Evolutionary conservation across 495 filamentous ascomycete genomes (phyloP).

Genomic region (Xylaria curta): DNA sequence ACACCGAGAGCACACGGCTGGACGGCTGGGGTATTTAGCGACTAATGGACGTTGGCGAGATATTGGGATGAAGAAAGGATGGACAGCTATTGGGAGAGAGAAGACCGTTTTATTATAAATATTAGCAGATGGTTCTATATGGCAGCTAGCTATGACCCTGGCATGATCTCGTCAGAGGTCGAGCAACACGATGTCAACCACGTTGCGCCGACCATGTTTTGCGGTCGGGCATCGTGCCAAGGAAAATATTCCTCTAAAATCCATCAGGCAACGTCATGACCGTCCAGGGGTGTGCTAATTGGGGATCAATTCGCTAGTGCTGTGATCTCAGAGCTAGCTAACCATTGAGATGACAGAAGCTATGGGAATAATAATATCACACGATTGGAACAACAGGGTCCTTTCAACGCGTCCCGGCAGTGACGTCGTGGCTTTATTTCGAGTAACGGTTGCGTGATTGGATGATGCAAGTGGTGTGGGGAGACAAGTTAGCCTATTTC

Average conservation of each 20-base stretch:
- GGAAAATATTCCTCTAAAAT: not conserved
- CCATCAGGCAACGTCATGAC: constrained; percentile 23
- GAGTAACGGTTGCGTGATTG: not conserved
- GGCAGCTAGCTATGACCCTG: not conserved
- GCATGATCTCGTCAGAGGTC: constrained; percentile 13
- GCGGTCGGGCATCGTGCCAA: constrained; percentile 2
- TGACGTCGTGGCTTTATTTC: constrained; percentile 39
- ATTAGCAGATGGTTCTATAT: not conserved
- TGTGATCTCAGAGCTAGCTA: not conserved
- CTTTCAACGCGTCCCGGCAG: constrained; percentile 14
- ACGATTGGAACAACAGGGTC: not conserved
- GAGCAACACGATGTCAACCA: constrained; percentile 3
- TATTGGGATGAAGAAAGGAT: not conserved
- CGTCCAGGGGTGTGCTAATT: constrained; percentile 1
- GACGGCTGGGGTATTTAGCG: not conserved
- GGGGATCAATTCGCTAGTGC: constrained; percentile 12
- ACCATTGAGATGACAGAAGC: constrained; percentile 8
- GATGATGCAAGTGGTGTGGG: constrained; percentile 1
- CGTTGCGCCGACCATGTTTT: constrained; percentile 13
- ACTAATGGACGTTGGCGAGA: constrained; percentile 5
- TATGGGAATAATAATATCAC: constrained; percentile 11
- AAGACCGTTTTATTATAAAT: constrained; percentile 1
- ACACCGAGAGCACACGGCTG: constrained; percentile 1
- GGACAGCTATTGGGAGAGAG: not conserved
- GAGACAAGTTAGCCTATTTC: constrained; percentile 1